These are phyloP conservation scores for Cutaneotrichosporon arboriforme DNA, from an alignment of 1,284 basidiomycete genomes.

Conservation along the genomic window DNA sequence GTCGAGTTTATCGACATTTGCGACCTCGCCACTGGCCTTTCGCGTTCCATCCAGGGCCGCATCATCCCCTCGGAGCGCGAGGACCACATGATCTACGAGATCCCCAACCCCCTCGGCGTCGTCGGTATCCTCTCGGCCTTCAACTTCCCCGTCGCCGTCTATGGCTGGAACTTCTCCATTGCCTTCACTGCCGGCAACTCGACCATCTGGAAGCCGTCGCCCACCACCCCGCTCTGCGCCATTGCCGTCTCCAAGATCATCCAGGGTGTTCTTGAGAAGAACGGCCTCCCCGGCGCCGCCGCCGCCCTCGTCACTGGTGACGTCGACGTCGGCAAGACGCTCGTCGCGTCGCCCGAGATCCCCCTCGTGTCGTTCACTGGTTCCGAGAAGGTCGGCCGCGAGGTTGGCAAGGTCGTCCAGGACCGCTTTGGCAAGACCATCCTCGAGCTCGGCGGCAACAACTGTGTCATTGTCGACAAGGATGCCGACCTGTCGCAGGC, in stretches of 20 bases:
- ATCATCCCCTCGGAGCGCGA: conserved; percentile 78
- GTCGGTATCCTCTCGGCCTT: conserved; percentile 86
- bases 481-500: conserved; percentile 88
- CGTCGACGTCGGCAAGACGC: conserved; percentile 68
- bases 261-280: conserved; percentile 68
- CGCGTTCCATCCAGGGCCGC: conserved; percentile 83
- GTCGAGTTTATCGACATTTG: conserved; percentile 72
- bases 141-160: conserved; percentile 77
- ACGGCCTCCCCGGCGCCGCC: conserved; percentile 74
- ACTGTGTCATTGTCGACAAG: conserved; percentile 80
- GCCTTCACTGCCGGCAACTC: conserved; percentile 83
- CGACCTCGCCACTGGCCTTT: conserved; percentile 74
- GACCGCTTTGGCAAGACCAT: conserved; percentile 50
- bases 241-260: conserved; percentile 85
- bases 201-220: conserved; percentile 91
- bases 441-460: conserved; percentile 93
- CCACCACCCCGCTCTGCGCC: conserved; percentile 68
- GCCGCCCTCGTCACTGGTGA: conserved; percentile 78
- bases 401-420: conserved; percentile 79
- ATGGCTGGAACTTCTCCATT: conserved; percentile 86
- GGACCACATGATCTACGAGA: conserved; percentile 82
- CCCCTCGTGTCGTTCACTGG: conserved; percentile 93
- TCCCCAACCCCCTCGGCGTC: conserved; percentile 86
- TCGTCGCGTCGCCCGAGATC: conserved; percentile 67
- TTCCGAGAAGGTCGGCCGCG: conserved; percentile 76